These are phyloP conservation scores for Suillus plorans DNA, from an alignment of 768 basidiomycete species.

Conservation along the genomic window DNA sequence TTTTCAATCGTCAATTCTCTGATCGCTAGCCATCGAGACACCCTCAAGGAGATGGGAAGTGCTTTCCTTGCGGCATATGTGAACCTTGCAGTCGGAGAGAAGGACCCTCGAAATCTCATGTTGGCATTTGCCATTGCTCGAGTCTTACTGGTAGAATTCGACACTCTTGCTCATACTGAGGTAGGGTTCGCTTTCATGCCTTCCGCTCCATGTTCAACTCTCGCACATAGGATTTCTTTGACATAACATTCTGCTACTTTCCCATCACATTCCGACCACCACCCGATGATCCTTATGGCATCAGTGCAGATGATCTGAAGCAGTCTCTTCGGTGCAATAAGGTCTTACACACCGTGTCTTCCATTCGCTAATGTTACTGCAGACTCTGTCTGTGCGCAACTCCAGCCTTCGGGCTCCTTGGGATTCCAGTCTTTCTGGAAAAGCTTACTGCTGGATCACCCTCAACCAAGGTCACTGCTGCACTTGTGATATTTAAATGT, in stretches of 20 bases:
- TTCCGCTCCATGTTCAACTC: neutral
- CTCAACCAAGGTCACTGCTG: constrained; percentile 65
- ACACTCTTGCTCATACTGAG: constrained; percentile 72
- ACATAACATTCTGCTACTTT: constrained; percentile 97
- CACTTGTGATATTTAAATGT: neutral
- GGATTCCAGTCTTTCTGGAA: constrained; percentile 87
- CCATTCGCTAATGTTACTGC: neutral
- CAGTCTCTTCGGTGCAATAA: constrained; percentile 56
- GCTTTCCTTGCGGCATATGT: constrained; percentile 78
- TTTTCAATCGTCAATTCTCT: constrained; percentile 81
- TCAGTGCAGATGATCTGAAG: constrained; percentile 85
- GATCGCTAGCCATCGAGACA: constrained; percentile 35
- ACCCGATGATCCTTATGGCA: constrained; percentile 90
- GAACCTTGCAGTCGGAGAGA: constrained; percentile 87
- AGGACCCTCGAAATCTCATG: constrained; percentile 93
- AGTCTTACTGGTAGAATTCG: constrained; percentile 88
- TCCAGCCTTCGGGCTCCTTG: constrained; percentile 78
- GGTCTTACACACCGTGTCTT: neutral
- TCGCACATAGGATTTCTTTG: constrained; percentile 75
- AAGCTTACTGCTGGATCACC: constrained; percentile 85
- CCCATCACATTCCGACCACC: constrained; percentile 96
- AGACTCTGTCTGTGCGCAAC: constrained; percentile 77
- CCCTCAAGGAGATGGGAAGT: constrained; percentile 68
- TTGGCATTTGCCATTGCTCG: constrained; percentile 85
- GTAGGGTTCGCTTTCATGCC: constrained; percentile 40